Conservation (phyloP, 192 early-diverging fungal species). For the Glomus cerebriforme region DNA sequence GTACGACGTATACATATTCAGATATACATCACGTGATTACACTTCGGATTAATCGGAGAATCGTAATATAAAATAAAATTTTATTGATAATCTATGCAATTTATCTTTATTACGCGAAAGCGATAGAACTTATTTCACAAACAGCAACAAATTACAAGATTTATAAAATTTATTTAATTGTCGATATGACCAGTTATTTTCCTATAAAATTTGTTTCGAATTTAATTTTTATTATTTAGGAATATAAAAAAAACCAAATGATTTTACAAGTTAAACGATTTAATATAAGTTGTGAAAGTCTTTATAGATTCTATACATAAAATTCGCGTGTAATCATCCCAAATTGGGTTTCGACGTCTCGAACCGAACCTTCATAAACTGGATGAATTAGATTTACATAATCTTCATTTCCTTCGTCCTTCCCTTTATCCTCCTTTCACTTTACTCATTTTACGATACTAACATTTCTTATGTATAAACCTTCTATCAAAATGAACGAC, state of each 20-base stretch:
- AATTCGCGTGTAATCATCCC: constrained; percentile 18
- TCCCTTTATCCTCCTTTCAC: not conserved
- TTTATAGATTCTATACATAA: not conserved
- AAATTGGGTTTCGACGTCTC: constrained; percentile 6
- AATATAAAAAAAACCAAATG: too few relatives aligned
- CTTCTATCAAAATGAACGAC: constrained; percentile 31
- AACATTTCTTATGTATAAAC: not conserved
- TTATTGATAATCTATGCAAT: not conserved
- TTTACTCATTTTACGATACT: not conserved
- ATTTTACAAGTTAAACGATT: too few relatives aligned
- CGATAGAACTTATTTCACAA: too few relatives aligned
- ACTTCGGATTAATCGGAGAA: not conserved
- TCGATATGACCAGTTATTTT: too few relatives aligned
- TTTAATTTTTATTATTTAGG: too few relatives aligned
- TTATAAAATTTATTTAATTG: too few relatives aligned
- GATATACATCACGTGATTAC: not conserved
- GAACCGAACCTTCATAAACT: not conserved
- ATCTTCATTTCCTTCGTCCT: not conserved
- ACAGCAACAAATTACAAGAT: too few relatives aligned
- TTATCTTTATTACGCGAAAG: too few relatives aligned
- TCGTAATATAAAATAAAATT: not conserved
- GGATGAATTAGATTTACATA: not conserved
- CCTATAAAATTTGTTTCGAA: too few relatives aligned
- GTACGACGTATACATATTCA: too few relatives aligned
- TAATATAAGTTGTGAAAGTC: not conserved